Conservation (phyloP, 805 yeast species). For the Candida cerambycidarum region DNA sequence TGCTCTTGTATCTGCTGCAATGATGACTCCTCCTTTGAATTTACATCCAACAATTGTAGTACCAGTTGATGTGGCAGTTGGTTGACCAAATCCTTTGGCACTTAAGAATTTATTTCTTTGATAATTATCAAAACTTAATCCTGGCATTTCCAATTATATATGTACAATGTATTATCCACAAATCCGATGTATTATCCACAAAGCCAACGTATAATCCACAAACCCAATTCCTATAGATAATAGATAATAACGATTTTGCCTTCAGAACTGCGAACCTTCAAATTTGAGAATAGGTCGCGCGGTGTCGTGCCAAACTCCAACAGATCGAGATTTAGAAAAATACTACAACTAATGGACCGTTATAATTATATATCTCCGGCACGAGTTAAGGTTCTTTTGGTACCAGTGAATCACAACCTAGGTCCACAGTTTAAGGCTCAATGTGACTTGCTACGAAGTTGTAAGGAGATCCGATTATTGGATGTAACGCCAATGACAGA, state of each 20-base stretch:
- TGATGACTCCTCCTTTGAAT: slow-evolving; percentile 90
- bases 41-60: slow-evolving; percentile 98
- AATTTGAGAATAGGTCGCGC: background rate
- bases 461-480: slow-evolving; percentile 65
- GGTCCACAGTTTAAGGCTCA: slow-evolving; percentile 43
- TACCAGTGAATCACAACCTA: slow-evolving; percentile 60
- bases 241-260: slow-evolving; percentile 1
- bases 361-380: slow-evolving; percentile 63
- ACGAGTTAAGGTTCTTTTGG: slow-evolving; percentile 60
- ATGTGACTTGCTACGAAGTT: slow-evolving; percentile 43
- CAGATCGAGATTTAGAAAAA: background rate
- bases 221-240: background rate
- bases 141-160: slow-evolving; percentile 58
- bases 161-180: background rate
- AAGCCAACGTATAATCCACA: background rate
- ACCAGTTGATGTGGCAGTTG: slow-evolving; percentile 95
- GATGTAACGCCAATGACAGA: slow-evolving; percentile 67
- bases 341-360: slow-evolving; percentile 21
- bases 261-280: background rate
- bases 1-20: slow-evolving; percentile 99
- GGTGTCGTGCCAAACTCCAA: slow-evolving; percentile 1
- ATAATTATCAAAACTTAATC: slow-evolving; percentile 88
- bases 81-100: slow-evolving; percentile 70
- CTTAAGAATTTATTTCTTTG: slow-evolving; percentile 82
- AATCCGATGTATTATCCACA: background rate